Percentiles rank a stretch among this genome's conserved stretches.
These are phyloP conservation scores for Sophora flavescens DNA, from an alignment of 306 rosid species.

Conservation along the genomic window DNA sequence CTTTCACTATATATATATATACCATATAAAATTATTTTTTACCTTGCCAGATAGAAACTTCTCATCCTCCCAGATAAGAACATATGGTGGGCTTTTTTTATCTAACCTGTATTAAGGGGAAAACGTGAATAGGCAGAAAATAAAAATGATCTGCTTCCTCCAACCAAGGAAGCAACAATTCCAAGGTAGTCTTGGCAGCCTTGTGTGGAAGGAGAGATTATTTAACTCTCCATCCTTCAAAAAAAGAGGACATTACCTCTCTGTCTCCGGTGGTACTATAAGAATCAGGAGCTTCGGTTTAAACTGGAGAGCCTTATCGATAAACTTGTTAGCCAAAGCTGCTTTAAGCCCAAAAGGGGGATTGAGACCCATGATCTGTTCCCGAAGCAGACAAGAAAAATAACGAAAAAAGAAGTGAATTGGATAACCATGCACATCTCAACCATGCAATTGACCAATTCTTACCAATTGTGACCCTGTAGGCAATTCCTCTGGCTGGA, in stretches of 20 bases:
- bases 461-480: constrained; percentile 76
- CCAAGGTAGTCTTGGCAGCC: background rate
- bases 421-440: constrained; percentile 33
- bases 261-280: constrained; percentile 78
- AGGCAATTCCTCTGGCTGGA: constrained; percentile 75
- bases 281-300: constrained; percentile 84
- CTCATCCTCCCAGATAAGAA: constrained; percentile 87
- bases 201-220: constrained; percentile 1
- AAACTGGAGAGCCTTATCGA: constrained; percentile 86
- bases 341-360: constrained; percentile 93
- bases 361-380: constrained; percentile 92
- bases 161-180: constrained; percentile 27
- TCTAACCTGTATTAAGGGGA: constrained; percentile 63
- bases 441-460: constrained; percentile 35
- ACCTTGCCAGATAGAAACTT: constrained; percentile 79
- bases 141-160: constrained; percentile 25
- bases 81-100: constrained; percentile 61
- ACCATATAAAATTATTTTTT: constrained; percentile 11
- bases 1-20: too few relatives aligned
- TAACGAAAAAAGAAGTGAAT: constrained; percentile 4
- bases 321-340: constrained; percentile 75
- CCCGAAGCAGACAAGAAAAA: constrained; percentile 38
- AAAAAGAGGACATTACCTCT: constrained; percentile 58
- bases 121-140: constrained; percentile 38
- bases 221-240: constrained; percentile 15